These are phyloP conservation scores for Cladosporium halotolerans DNA, from an alignment of 2,329 filamentous ascomycete genomes.

Conservation along the genomic window DNA sequence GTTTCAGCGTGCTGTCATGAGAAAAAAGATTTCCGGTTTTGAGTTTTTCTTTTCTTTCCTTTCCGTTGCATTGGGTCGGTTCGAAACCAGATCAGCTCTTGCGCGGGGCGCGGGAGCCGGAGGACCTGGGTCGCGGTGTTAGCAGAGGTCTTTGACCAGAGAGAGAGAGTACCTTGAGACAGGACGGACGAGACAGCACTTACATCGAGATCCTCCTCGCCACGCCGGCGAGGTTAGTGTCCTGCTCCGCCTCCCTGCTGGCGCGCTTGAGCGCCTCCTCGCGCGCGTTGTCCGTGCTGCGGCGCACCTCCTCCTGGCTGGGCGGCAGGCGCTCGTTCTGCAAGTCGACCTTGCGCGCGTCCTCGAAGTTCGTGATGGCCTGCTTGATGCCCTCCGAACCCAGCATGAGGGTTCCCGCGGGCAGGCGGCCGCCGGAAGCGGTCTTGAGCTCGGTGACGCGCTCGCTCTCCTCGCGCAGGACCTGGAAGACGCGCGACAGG, in stretches of 20 bases:
- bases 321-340: conserved; percentile 95
- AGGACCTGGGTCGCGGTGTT: conserved; percentile 1
- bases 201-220: conserved; percentile 94
- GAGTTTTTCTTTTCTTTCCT: background rate
- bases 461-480: conserved; percentile 94
- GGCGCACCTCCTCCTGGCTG: conserved; percentile 82
- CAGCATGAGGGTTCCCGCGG: conserved; percentile 93
- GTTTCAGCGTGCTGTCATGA: too few species aligned
- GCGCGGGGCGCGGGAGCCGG: conserved; percentile 7
- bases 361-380: conserved; percentile 93
- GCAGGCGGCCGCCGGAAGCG: conserved; percentile 82
- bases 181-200: conserved; percentile 38
- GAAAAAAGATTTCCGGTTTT: too few species aligned
- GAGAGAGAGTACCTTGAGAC: too few species aligned
- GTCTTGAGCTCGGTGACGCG: conserved; percentile 97
- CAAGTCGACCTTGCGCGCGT: conserved; percentile 91
- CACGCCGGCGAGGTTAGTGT: conserved; percentile 76
- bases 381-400: conserved; percentile 98
- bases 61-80: background rate
- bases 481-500: conserved; percentile 95
- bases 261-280: conserved; percentile 81
- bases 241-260: conserved; percentile 82
- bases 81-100: background rate
- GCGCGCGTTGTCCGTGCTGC: conserved; percentile 74
- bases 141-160: background rate